A percentile compares a stretch with the other conserved stretches of the same genome.
These are phyloP conservation scores for Coniochaeta sp. DNA, from an alignment of 2,329 filamentous ascomycete genomes.

Conservation along the genomic window DNA sequence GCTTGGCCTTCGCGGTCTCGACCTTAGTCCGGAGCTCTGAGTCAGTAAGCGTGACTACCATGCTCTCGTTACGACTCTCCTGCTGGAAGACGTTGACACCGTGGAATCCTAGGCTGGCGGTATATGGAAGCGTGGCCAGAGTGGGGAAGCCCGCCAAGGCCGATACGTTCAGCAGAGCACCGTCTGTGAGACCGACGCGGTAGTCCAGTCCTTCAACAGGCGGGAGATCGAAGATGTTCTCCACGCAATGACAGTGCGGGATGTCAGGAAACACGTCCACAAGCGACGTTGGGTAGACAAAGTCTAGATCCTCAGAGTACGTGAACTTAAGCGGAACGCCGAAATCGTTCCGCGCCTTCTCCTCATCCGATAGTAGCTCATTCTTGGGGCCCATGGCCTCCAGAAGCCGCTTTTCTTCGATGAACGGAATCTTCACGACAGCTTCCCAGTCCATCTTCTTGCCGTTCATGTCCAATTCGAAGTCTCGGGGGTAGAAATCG, in stretches of 20 bases:
- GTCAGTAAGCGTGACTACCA: constrained; percentile 78
- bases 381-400: constrained; percentile 83
- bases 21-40: constrained; percentile 64
- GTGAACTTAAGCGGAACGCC: constrained; percentile 91
- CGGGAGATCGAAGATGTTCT: constrained; percentile 94
- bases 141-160: constrained; percentile 94
- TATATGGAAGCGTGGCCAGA: constrained; percentile 77
- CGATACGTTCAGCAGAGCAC: constrained; percentile 70
- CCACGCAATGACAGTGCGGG: constrained; percentile 77
- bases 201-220: constrained; percentile 84
- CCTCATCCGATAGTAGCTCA: constrained; percentile 64
- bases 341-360: constrained; percentile 80
- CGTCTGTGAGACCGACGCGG: constrained; percentile 74
- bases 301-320: constrained; percentile 70
- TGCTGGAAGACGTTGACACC: constrained; percentile 93
- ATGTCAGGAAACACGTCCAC: constrained; percentile 88
- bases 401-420: constrained; percentile 82
- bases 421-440: constrained; percentile 98
- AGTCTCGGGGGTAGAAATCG: constrained; percentile 96
- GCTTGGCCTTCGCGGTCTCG: constrained; percentile 65
- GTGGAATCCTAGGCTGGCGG: constrained; percentile 74
- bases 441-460: constrained; percentile 99
- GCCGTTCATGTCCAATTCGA: constrained; percentile 97
- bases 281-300: constrained; percentile 79
- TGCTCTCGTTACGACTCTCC: constrained; percentile 93